These are phyloP conservation scores for Candida nanaspora DNA, from an alignment of 805 yeast genomes.

Conservation along the genomic window DNA sequence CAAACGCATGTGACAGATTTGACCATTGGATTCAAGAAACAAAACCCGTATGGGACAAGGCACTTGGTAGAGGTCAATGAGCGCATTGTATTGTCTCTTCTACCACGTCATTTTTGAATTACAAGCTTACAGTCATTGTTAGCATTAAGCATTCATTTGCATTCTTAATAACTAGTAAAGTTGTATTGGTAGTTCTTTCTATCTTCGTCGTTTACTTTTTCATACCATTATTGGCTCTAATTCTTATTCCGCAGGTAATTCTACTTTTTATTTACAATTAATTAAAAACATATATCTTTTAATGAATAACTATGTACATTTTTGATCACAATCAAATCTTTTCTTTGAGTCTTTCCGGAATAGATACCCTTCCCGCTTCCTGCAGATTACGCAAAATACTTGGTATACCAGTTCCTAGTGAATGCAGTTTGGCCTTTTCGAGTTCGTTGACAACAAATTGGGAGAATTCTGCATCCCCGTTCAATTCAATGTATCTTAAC, in stretches of 20 bases:
- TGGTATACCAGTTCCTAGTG: slow-evolving; percentile 26
- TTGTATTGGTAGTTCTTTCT: no score
- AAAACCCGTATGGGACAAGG: slow-evolving; percentile 59
- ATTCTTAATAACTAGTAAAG: no score
- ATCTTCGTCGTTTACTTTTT: no score
- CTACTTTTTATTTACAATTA: neutral
- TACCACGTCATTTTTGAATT: no score
- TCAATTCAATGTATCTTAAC: slow-evolving; percentile 30
- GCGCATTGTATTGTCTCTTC: slow-evolving; percentile 6
- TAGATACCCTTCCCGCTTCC: neutral
- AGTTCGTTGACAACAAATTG: slow-evolving; percentile 34
- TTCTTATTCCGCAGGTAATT: no score
- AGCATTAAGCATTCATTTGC: no score
- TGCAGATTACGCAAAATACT: neutral
- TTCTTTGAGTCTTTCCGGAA: neutral
- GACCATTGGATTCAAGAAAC: slow-evolving; percentile 45
- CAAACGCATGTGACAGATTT: slow-evolving; percentile 62
- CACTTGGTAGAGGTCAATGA: slow-evolving; percentile 44
- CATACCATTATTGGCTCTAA: no score
- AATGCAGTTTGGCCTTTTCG: slow-evolving; percentile 18
- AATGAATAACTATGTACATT: neutral
- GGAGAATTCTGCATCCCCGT: slow-evolving; percentile 25
- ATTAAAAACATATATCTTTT: no score
- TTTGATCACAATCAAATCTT: no score
- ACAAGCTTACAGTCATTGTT: no score